Evolutionary conservation across 225 moss, liverwort and hornwort genomes (phyloP).

Genomic region (Rhytidiadelphus loreus): DNA sequence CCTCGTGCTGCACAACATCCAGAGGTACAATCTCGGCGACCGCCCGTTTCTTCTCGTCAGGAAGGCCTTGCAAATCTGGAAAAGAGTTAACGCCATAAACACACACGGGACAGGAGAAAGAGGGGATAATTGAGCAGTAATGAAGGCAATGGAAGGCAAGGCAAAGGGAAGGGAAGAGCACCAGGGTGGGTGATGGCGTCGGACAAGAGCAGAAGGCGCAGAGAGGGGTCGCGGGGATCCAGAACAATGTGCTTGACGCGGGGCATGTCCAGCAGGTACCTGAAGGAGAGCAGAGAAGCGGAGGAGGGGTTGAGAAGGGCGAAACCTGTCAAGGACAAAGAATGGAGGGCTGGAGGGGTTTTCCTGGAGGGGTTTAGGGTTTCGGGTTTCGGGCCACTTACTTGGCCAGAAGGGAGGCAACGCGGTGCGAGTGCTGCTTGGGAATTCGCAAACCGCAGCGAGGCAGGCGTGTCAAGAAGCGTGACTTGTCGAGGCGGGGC

Average conservation of each 20-base stretch:
- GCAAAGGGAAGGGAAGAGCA: neutral
- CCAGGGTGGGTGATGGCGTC: slow-evolving; percentile 32
- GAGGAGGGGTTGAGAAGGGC: neutral
- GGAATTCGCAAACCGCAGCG: slow-evolving; percentile 66
- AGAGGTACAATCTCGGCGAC: slow-evolving; percentile 37
- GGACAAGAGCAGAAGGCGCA: slow-evolving; percentile 68
- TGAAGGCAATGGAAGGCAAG: neutral
- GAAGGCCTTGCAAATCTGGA: slow-evolving; percentile 35
- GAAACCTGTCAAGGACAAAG: neutral
- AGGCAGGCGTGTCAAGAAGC: slow-evolving; percentile 44
- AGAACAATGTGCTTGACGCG: slow-evolving; percentile 81
- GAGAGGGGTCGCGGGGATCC: slow-evolving; percentile 46
- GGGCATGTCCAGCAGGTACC: slow-evolving; percentile 66
- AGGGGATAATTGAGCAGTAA: neutral
- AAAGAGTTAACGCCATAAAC: neutral
- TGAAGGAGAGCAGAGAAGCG: neutral
- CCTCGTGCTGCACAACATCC: slow-evolving; percentile 58
- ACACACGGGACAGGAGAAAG: neutral
- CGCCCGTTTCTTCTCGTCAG: slow-evolving; percentile 49
- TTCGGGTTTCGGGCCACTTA: neutral
- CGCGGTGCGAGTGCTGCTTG: slow-evolving; percentile 56
- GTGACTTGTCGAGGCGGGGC: slow-evolving; percentile 44
- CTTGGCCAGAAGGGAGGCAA: slow-evolving; percentile 63
- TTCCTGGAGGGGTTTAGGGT: neutral
- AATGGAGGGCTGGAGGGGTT: too few species aligned